A percentile compares a stretch with the other conserved stretches of the same genome.
Evolutionary conservation across 2,329 filamentous ascomycete genomes (phyloP).

Genomic region (Colletotrichum agaves): DNA sequence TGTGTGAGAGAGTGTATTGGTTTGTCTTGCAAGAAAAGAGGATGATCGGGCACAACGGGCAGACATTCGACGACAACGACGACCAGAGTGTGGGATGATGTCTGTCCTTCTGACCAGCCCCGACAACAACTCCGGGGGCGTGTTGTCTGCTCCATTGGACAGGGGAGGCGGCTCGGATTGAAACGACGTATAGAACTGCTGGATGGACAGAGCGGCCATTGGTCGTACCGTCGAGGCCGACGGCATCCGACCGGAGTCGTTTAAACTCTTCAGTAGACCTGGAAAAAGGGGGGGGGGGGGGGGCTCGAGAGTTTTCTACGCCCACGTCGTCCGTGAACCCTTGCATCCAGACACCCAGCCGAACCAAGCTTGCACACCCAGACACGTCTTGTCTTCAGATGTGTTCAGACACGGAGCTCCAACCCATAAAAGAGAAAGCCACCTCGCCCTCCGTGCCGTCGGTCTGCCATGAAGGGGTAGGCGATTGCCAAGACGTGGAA

Average conservation of each 20-base stretch:
- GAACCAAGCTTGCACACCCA: constrained; percentile 2
- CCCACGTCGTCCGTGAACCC: constrained; percentile 25
- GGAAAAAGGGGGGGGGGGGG: too few species aligned
- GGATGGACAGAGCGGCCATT: constrained; percentile 26
- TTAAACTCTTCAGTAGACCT: constrained; percentile 9
- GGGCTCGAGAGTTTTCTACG: constrained; percentile 26
- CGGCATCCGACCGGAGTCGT: constrained; percentile 16
- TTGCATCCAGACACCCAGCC: not conserved
- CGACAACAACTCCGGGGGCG: not conserved
- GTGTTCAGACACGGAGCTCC: not conserved
- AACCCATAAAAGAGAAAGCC: constrained; percentile 31
- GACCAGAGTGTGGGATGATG: not conserved
- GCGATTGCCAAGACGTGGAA: constrained; percentile 17
- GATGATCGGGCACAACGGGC: constrained; percentile 12
- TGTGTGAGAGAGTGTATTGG: not conserved
- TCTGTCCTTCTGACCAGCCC: constrained; percentile 18
- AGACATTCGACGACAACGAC: constrained; percentile 27
- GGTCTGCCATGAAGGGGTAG: not conserved
- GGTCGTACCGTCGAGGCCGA: constrained; percentile 22
- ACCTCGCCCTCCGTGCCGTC: not conserved
- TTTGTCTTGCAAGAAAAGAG: not conserved
- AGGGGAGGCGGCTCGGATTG: constrained; percentile 20
- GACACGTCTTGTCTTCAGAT: not conserved
- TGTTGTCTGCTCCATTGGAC: constrained; percentile 21
- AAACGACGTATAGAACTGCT: constrained; percentile 18